Conservation (phyloP, 2,329 filamentous ascomycete genomes). For the Ophiobolus disseminans region DNA sequence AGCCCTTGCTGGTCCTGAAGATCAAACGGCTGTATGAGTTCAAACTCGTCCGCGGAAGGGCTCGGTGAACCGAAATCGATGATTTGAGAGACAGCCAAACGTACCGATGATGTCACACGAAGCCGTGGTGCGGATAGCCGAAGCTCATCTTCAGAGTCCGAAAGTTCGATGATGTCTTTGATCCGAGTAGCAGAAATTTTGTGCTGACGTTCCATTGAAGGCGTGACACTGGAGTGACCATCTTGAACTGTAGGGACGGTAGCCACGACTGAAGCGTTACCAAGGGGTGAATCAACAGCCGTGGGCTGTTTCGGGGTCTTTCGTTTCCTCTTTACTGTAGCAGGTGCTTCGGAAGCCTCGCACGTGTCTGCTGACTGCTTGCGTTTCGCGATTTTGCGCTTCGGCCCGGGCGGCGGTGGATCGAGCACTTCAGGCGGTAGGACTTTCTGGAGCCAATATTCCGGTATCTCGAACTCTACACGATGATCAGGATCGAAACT, state of each 20-base stretch:
- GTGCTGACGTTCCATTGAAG: not conserved
- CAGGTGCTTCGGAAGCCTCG: not conserved
- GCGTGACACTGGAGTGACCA: not conserved
- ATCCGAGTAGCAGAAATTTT: not conserved
- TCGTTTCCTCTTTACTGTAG: slow-evolving; percentile 6
- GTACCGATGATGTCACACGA: not conserved
- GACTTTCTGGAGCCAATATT: slow-evolving; percentile 39
- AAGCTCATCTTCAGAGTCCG: slow-evolving; percentile 10
- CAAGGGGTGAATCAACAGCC: not conserved
- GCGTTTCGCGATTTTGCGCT: slow-evolving; percentile 18
- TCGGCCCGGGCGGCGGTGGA: slow-evolving; percentile 16
- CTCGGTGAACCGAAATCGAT: slow-evolving; percentile 5
- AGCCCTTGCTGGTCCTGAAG: not conserved
- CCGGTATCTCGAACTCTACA: slow-evolving; percentile 48
- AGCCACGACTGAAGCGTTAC: not conserved
- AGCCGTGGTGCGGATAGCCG: not conserved
- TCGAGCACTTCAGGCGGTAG: slow-evolving; percentile 35
- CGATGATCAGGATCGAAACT: slow-evolving; percentile 42
- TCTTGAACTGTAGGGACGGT: not conserved
- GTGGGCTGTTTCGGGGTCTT: not conserved
- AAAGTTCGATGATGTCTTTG: slow-evolving; percentile 12
- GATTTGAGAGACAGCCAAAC: not conserved
- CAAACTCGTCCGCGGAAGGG: slow-evolving; percentile 3
- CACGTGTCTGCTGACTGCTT: slow-evolving; percentile 11
- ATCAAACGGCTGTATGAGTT: not conserved